These are phyloP conservation scores for Monilinia aucupariae DNA, from an alignment of 2,329 filamentous ascomycete species.

Conservation along the genomic window DNA sequence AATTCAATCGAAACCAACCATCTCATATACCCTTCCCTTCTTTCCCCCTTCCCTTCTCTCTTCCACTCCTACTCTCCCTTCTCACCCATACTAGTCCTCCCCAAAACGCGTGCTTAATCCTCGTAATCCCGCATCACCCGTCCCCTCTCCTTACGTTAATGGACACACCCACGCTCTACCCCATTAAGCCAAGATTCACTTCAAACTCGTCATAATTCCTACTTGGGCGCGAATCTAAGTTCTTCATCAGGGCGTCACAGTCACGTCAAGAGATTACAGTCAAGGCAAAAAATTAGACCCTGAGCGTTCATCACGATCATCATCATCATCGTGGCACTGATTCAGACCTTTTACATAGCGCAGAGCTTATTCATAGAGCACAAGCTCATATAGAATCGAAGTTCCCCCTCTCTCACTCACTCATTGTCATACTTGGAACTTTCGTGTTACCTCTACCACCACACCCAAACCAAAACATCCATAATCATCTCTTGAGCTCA, in stretches of 20 bases:
- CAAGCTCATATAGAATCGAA: neutral
- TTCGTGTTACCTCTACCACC: neutral
- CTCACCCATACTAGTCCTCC: no score
- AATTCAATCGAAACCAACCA: neutral
- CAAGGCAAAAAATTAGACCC: no score
- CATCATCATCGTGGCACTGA: constrained; percentile 7
- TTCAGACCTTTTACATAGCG: neutral
- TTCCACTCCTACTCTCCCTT: no score
- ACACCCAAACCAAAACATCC: neutral
- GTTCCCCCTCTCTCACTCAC: neutral
- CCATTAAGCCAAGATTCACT: neutral
- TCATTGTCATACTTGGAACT: neutral
- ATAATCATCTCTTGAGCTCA: neutral
- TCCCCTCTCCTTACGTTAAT: neutral
- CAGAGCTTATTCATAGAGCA: neutral
- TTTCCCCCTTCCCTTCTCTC: no score
- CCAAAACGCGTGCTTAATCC: no score
- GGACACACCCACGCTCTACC: neutral
- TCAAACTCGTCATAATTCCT: neutral
- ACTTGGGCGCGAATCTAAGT: no score
- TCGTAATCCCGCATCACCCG: neutral
- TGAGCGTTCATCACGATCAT: neutral
- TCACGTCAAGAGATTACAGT: no score
- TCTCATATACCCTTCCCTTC: no score
- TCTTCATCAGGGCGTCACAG: no score